These are phyloP conservation scores for Aspergillus funiculosus DNA, from an alignment of 495 filamentous ascomycete species.

Conservation along the genomic window DNA sequence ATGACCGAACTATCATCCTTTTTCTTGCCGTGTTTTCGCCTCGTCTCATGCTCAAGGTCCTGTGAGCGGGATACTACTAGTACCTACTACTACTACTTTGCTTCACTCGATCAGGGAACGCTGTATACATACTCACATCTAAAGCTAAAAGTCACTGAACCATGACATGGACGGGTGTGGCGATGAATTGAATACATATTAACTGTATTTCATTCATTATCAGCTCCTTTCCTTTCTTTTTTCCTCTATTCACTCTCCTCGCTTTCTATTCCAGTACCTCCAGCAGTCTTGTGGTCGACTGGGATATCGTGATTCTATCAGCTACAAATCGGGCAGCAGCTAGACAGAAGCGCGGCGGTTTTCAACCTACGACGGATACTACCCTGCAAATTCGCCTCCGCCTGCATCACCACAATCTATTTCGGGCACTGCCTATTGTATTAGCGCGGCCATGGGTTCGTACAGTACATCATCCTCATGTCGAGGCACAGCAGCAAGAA, in stretches of 20 bases:
- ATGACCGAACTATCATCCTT: constrained; percentile 16
- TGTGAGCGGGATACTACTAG: background rate
- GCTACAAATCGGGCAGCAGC: constrained; percentile 13
- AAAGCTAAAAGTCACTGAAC: background rate
- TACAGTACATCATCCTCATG: constrained; percentile 30
- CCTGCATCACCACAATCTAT: constrained; percentile 6
- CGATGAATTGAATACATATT: constrained; percentile 13
- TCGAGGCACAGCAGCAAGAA: constrained; percentile 21
- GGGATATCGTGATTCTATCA: background rate
- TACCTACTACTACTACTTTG: background rate
- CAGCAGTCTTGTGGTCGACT: background rate
- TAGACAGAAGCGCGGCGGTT: background rate
- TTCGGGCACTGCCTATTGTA: background rate
- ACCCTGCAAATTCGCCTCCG: constrained; percentile 1
- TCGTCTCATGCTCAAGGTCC: background rate
- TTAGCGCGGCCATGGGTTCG: constrained; percentile 29
- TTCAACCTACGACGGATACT: constrained; percentile 1
- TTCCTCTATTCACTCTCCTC: background rate
- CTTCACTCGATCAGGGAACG: background rate
- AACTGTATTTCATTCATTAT: constrained; percentile 10
- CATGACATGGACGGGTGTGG: background rate
- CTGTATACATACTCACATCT: constrained; percentile 2
- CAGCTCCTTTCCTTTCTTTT: constrained; percentile 10
- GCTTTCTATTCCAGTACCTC: background rate
- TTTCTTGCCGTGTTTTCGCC: constrained; percentile 7